Evolutionary conservation across 192 early-diverging fungal genomes (phyloP), one percentile per base, ranked within the genome.

Genomic region (Backusella psychrophila): DNA sequence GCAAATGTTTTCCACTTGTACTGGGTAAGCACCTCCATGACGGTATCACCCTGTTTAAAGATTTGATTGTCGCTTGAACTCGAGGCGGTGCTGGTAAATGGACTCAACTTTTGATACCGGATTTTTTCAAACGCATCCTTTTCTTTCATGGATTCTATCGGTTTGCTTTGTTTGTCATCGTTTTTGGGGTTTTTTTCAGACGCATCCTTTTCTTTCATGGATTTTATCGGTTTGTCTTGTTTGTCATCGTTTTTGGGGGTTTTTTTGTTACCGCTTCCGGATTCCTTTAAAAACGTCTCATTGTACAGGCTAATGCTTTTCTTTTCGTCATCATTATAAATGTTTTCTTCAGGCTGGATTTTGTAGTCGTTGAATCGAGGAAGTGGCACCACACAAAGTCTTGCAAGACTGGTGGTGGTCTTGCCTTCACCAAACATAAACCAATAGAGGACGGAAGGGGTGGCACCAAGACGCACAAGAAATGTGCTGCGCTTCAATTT

Each of bases 1-100:
- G 41, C 74, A 44, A 75, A 75, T 0, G 31, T 66, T 9, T 66
- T 38, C 74, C 74, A 75, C 44, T 75, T 75, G 41, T 75, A 75
- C 26, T 39, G 19, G 6, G 66, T 41, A 65, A 75, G 17, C 15
- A 65, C 74, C 67, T 75, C 65, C 38, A 75, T 66, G 1, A 67
- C 65, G 11, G 74, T 63, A 19, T 75, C 74, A 42, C 74, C 74
- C 14, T 67, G 56, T 34, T 39, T 66, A 23, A 75, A 75, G 4
- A 75, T 65, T 3, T 75, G 31, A 19, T 65, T 75, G 0, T 33
- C 23, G 8, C 41, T 41, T 49, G 33, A 35, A 11, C 19, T 66
- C 4, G 41, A 66, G 6, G 74, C 74, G 0, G n/a, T n/a, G 6
- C 9, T 15, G 2, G 35, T 53, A 66, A 68, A 75, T 9, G 26